Percentiles rank a stretch among this genome's conserved stretches.
Conservation (phyloP, 768 basidiomycete species). For the Cystofilobasidium bisporidii region DNA sequence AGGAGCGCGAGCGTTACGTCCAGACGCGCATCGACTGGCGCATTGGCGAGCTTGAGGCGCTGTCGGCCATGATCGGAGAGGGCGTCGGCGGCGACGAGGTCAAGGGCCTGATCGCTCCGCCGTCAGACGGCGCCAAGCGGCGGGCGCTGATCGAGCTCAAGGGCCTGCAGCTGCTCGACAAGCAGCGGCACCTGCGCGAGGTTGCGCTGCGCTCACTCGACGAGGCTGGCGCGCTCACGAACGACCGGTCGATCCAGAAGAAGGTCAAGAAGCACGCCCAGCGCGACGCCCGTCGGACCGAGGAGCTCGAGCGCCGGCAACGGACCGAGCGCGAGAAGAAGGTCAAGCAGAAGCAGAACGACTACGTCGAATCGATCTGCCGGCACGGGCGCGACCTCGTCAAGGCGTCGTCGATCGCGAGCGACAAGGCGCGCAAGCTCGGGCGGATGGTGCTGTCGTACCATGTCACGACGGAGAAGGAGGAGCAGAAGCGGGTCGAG, state of each 20-base stretch:
- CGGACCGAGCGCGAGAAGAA: conserved; percentile 82
- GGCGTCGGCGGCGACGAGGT: conserved; percentile 20
- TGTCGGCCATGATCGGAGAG: conserved; percentile 25
- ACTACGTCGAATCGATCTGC: conserved; percentile 79
- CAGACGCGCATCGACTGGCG: conserved; percentile 82
- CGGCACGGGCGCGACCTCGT: conserved; percentile 66
- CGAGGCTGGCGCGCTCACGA: conserved; percentile 76
- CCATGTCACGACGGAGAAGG: conserved; percentile 86
- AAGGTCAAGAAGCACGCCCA: conserved; percentile 73
- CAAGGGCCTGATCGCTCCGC: conserved; percentile 25
- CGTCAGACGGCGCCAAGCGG: conserved; percentile 49
- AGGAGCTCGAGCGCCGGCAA: conserved; percentile 81
- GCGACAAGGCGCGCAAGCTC: conserved; percentile 55
- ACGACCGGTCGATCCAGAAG: conserved; percentile 86
- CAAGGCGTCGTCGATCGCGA: conserved; percentile 42
- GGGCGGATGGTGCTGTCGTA: conserved; percentile 71
- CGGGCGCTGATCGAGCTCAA: conserved; percentile 90
- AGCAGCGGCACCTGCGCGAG: conserved; percentile 78
- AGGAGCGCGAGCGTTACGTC: conserved; percentile 83
- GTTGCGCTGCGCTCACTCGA: conserved; percentile 76
- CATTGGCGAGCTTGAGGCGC: conserved; percentile 60
- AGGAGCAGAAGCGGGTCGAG: conserved; percentile 95
- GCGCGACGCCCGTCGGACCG: conserved; percentile 79
- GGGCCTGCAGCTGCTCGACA: conserved; percentile 73
- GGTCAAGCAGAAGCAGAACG: conserved; percentile 92